Conservation (phyloP, 805 yeast species). For the Wickerhamomyces bovis region DNA sequence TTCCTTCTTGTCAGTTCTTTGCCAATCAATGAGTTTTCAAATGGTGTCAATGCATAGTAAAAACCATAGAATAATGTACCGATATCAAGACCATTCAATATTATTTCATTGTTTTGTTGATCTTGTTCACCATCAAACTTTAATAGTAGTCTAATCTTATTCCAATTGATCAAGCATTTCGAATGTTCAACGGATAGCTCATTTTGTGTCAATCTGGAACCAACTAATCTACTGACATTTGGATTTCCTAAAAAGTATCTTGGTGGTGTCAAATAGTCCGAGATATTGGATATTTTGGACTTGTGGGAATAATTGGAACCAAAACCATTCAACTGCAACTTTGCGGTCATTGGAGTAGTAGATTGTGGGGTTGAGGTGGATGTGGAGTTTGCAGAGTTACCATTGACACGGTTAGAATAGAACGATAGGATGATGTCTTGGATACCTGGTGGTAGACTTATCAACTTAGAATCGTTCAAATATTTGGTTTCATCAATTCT, state of each 20-base stretch:
- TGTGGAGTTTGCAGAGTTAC: slow-evolving; percentile 3
- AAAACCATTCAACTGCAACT: not conserved
- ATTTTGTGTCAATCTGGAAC: not conserved
- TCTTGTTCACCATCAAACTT: slow-evolving; percentile 36
- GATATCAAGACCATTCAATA: slow-evolving; percentile 11
- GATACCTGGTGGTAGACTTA: slow-evolving; percentile 26
- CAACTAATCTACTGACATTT: not conserved
- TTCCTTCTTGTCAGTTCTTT: slow-evolving; percentile 70
- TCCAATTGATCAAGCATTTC: slow-evolving; percentile 11
- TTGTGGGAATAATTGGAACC: not conserved
- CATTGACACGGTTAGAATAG: slow-evolving; percentile 14
- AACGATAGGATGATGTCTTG: slow-evolving; percentile 25
- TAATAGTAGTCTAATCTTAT: slow-evolving; percentile 3
- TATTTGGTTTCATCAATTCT: slow-evolving; percentile 14
- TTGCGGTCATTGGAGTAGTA: slow-evolving; percentile 2
- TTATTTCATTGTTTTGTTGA: not conserved
- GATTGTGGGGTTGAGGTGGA: not conserved
- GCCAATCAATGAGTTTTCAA: slow-evolving; percentile 69
- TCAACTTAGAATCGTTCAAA: slow-evolving; percentile 15
- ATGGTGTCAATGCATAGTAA: slow-evolving; percentile 69
- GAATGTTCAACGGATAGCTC: slow-evolving; percentile 10
- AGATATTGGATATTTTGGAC: slow-evolving; percentile 1
- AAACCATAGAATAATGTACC: slow-evolving; percentile 70
- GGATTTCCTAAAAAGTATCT: slow-evolving; percentile 6
- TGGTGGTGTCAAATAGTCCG: slow-evolving; percentile 4